Percentiles rank a stretch among this genome's conserved stretches.
Evolutionary conservation across 441 rosid species (phyloP).

Genomic region (Erysimum cheiri): DNA sequence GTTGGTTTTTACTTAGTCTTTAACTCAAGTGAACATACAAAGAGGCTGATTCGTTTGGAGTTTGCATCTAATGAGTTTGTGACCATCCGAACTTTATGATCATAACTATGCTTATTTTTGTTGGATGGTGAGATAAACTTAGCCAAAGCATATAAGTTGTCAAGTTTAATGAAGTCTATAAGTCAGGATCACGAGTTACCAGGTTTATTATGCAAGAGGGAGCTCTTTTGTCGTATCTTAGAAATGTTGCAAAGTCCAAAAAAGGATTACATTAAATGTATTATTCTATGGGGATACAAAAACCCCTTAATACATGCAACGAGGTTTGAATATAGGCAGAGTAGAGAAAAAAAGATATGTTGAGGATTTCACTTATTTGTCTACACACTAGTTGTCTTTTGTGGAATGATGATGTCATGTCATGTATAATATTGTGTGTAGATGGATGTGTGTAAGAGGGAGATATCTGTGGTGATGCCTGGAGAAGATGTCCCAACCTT

Average conservation of each 20-base stretch:
- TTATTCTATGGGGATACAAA: slow-evolving; percentile 45
- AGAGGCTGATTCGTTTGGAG: background rate
- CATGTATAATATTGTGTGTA: too few species aligned
- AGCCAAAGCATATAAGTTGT: background rate
- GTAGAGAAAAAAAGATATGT: slow-evolving; percentile 25
- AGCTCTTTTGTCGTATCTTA: slow-evolving; percentile 44
- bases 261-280: slow-evolving; percentile 35
- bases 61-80: background rate
- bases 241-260: slow-evolving; percentile 39
- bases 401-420: slow-evolving; percentile 35
- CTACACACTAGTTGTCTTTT: slow-evolving; percentile 32
- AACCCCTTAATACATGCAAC: slow-evolving; percentile 54
- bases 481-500: slow-evolving; percentile 81
- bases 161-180: background rate
- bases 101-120: slow-evolving; percentile 12
- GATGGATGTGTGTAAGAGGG: slow-evolving; percentile 68
- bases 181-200: slow-evolving; percentile 7
- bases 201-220: slow-evolving; percentile 25
- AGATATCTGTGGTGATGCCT: slow-evolving; percentile 92
- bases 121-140: background rate
- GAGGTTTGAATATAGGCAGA: slow-evolving; percentile 46
- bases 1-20: background rate
- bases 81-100: background rate
- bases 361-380: slow-evolving; percentile 33
- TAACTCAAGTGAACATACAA: background rate